Evolutionary conservation across 129 eudicot genomes (phyloP), one percentile per base, ranked within the genome.

Genomic region (Heracleum sosnowskyi): DNA sequence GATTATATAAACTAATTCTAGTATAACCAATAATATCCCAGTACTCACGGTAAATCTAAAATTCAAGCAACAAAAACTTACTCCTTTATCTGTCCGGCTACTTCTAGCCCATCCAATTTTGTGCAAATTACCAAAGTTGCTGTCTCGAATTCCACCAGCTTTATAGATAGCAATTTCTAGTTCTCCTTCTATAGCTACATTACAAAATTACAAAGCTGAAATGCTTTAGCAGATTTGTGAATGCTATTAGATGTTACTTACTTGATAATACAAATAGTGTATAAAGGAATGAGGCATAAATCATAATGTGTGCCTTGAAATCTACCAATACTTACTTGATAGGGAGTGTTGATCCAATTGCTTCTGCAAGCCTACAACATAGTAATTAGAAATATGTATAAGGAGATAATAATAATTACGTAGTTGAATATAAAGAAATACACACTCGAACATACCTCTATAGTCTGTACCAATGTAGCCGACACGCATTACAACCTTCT

Each of bases 21-120:
- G 28, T 57, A 57, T 57, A 57, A 57, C 66, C 28, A n/a, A 22
- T 57, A 57, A 33, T 49, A 49, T 49, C 57, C 24, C 57, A 17
- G 57, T 0, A 57, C 66, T 26, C 66, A 24, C 37, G 31, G 37
- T n/a, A 28, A 64, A 28, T 64, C 12, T 11, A 13, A 64, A 4
- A 10, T 4, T 64, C 22, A 11, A 29, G 15, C 45, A 29, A 64
- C 1, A 40, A 71, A 37, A 82, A 78, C 93, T 89, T 85, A 94
- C 98, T 84, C 98, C 98, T 87, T 94, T 94, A 79, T 94, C 98
- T 12, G 98, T 94, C 51, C 98, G 86, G 81, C 98, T 94, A 86
- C 98, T 94, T 87, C 96, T 91, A 42, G 91, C 93, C 98, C 97
- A 94, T 26, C 85, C 90, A 84, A 94, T 85, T 81, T 91, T 94